These are phyloP conservation scores for Fusarium sp. DNA, from an alignment of 2,329 filamentous ascomycete genomes.

Conservation along the genomic window DNA sequence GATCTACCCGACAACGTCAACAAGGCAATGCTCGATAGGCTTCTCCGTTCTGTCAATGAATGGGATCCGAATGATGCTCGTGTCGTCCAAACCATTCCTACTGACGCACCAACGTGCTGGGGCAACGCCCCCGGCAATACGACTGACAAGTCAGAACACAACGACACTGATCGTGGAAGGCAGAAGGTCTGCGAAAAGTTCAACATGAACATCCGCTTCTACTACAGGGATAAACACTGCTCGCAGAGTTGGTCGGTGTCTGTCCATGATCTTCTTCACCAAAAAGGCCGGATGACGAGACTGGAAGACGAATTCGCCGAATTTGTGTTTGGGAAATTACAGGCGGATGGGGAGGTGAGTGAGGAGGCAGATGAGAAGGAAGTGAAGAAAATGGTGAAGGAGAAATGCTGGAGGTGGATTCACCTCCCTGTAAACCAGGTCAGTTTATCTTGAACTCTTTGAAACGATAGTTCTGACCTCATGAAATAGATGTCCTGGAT, in stretches of 20 bases:
- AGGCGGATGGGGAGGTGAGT: background rate
- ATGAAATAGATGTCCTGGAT: conserved; percentile 7
- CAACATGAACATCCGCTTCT: conserved; percentile 1
- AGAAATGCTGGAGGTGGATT: conserved; percentile 18
- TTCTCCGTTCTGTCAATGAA: background rate
- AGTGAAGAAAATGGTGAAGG: background rate
- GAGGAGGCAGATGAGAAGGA: background rate
- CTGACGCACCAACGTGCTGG: background rate
- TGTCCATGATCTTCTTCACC: conserved; percentile 1
- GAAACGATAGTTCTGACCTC: background rate
- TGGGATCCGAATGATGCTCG: background rate
- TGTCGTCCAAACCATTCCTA: background rate
- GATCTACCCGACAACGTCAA: background rate
- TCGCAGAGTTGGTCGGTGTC: background rate
- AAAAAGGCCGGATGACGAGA: background rate
- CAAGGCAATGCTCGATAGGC: background rate
- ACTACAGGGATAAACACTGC: background rate
- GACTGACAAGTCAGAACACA: background rate
- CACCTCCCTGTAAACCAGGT: conserved; percentile 21
- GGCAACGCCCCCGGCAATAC: background rate
- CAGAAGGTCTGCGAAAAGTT: background rate
- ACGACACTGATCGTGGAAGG: background rate
- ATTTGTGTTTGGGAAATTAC: background rate
- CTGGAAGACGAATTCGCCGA: background rate
- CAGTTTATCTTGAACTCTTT: background rate